Base-by-base conservation (phyloP, 2,329 filamentous ascomycete species). In the Aspergillus japonicus region DNA sequence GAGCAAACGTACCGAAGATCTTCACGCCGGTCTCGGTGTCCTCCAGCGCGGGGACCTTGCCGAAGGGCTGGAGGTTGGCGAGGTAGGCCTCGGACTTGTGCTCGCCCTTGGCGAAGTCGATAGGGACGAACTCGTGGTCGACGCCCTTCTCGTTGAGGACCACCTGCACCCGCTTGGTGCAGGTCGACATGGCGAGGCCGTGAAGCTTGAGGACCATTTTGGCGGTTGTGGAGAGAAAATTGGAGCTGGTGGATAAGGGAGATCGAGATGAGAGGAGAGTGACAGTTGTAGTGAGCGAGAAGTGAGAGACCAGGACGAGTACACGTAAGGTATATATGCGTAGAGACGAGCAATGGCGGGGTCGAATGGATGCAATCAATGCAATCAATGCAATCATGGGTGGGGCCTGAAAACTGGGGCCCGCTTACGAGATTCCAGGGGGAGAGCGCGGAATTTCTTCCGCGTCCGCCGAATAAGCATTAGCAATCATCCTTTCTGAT, bases 11-110 rank as follows among this genome's bases (percentile, higher is more conserved):
- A 65, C 61, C 61, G 21, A 60, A 63, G 42, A 64, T 50, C 26
- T 62, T 69, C 2, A 76, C 35, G n/a, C 69, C 47, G 33, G 68
- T 71, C 1, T 70, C 73, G 47, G 71, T 70, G 51, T 76, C 74
- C 4, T 74, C 68, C 3, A 76, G 59, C n/a, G 70, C 66, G 11
- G 74, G 74, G 0, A 76, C 62, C 60, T 73, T 74, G 1, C 74
- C 74, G 44, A 76, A 76, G 0, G 74, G 74, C 16, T 75, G 70
- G 19, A 69, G 62, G 14, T 66, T 63, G 5, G 56, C 57, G 3
- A 70, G 42, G 54, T 69, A 71, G 0, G 61, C 57, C 12, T 61
- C 52, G 2, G 51, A 24, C 56, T 70, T 73, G 16, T 77, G 72
- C 49, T 72, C 73, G 31, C 63, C 62, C 11, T 61, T 58, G 1